These are phyloP conservation scores for Ambrosiella beaveri DNA, from an alignment of 2,329 filamentous ascomycete species.

Conservation along the genomic window DNA sequence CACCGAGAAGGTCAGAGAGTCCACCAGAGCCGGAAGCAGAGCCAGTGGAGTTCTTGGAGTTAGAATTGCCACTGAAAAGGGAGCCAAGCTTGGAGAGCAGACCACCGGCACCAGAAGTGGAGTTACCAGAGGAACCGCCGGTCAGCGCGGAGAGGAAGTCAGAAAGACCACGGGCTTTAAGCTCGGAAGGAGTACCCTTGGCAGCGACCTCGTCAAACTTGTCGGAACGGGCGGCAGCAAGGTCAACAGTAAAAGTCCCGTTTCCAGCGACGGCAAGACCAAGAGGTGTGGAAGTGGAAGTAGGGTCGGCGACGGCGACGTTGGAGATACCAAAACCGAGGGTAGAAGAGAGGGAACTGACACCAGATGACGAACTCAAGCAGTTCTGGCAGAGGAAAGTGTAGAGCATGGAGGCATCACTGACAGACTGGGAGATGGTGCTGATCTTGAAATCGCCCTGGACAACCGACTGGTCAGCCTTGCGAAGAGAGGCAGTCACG, in stretches of 20 bases:
- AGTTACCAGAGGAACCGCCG: background rate
- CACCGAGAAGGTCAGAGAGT: background rate
- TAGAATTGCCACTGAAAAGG: background rate
- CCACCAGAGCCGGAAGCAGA: background rate
- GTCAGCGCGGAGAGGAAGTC: background rate
- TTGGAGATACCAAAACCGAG: conserved; percentile 23
- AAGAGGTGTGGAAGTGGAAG: conserved; percentile 13
- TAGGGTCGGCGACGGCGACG: conserved; percentile 13
- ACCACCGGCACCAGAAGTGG: background rate
- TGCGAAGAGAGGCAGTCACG: conserved; percentile 27
- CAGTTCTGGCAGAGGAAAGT: conserved; percentile 29
- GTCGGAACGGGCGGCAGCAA: conserved; percentile 14
- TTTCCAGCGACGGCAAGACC: conserved; percentile 15
- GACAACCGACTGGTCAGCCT: conserved; percentile 27
- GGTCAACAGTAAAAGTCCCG: conserved; percentile 15
- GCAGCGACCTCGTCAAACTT: conserved; percentile 15
- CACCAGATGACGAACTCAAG: conserved; percentile 18
- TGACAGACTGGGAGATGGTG: conserved; percentile 27
- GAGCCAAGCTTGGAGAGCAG: conserved; percentile 1
- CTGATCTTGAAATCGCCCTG: conserved; percentile 24
- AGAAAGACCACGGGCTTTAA: background rate
- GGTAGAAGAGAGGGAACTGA: conserved; percentile 17
- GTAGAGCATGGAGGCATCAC: conserved; percentile 26
- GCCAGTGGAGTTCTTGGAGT: background rate
- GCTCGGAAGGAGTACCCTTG: conserved; percentile 11